Percentiles rank a stretch among this genome's conserved stretches.
These are phyloP conservation scores for Puccinia hordei DNA, from an alignment of 1,284 basidiomycete genomes.

Conservation along the genomic window DNA sequence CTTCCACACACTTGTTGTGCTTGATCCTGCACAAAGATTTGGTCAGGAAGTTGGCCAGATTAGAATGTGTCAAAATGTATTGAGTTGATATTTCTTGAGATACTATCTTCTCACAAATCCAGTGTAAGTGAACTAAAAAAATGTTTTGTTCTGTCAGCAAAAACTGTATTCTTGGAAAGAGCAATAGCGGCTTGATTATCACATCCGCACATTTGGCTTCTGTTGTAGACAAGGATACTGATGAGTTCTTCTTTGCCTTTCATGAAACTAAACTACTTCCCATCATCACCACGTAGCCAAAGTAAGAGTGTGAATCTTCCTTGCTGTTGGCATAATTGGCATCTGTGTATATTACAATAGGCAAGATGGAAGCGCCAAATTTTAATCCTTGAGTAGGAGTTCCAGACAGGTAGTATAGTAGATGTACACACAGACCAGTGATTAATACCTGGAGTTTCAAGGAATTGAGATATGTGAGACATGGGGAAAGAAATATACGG, in stretches of 20 bases:
- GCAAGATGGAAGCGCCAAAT: not conserved
- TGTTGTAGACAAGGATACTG: not conserved
- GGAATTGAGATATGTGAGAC: too few species aligned
- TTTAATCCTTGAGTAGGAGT: not conserved
- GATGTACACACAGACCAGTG: not conserved
- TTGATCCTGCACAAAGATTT: too few species aligned
- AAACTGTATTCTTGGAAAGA: not conserved
- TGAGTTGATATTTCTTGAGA: too few species aligned
- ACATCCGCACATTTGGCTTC: not conserved
- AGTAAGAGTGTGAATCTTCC: not conserved
- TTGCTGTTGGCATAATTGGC: not conserved
- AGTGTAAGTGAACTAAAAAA: too few species aligned
- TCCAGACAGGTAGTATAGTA: not conserved
- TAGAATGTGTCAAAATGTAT: too few species aligned
- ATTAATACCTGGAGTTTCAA: too few species aligned
- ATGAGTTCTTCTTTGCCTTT: not conserved
- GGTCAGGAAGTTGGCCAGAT: too few species aligned
- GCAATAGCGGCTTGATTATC: constrained; percentile 3
- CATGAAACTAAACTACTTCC: not conserved
- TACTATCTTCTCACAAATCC: too few species aligned
- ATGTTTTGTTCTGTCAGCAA: too few species aligned
- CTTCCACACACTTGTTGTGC: too few species aligned
- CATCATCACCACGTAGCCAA: not conserved
- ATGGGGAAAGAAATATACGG: too few species aligned
- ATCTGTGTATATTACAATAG: not conserved